A percentile compares a stretch with the other conserved stretches of the same genome.
Evolutionary conservation across 371 early-diverging fungal species (phyloP).

Genomic region (Mucor plumbeus): DNA sequence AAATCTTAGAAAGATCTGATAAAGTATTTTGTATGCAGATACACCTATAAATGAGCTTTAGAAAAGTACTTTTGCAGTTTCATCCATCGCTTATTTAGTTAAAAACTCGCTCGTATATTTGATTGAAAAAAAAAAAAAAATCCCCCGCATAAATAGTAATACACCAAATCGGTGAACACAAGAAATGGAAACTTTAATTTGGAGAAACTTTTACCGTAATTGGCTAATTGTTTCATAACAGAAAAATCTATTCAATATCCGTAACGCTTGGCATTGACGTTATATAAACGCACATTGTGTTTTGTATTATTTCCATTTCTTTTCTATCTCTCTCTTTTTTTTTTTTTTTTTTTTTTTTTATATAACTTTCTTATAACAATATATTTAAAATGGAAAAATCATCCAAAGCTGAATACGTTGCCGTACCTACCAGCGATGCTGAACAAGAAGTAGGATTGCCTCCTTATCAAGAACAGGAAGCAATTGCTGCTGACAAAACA

Average conservation of each 20-base stretch:
- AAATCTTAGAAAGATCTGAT: too few species aligned
- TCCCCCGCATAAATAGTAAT: neutral
- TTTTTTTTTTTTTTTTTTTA: neutral
- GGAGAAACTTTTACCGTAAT: neutral
- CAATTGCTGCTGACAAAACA: slow-evolving; percentile 2
- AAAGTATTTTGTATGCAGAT: too few species aligned
- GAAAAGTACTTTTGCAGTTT: too few species aligned
- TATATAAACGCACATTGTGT: neutral
- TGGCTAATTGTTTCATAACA: neutral
- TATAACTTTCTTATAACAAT: too few species aligned
- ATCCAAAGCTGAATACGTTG: slow-evolving; percentile 21
- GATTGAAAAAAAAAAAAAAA: neutral
- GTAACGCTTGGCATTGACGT: slow-evolving; percentile 6
- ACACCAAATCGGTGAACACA: neutral
- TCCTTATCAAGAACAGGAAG: slow-evolving; percentile 18
- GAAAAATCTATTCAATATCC: neutral
- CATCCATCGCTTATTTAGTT: too few species aligned
- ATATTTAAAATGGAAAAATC: slow-evolving; percentile 21
- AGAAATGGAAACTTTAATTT: neutral
- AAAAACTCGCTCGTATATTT: too few species aligned
- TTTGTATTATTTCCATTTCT: neutral
- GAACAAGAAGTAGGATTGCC: slow-evolving; percentile 19
- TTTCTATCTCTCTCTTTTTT: neutral
- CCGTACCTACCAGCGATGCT: slow-evolving; percentile 28
- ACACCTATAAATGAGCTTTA: too few species aligned